phyloP scores from a whole-genome alignment of 1,139 yeast genomes.

The Geotrichum candidum region DNA sequence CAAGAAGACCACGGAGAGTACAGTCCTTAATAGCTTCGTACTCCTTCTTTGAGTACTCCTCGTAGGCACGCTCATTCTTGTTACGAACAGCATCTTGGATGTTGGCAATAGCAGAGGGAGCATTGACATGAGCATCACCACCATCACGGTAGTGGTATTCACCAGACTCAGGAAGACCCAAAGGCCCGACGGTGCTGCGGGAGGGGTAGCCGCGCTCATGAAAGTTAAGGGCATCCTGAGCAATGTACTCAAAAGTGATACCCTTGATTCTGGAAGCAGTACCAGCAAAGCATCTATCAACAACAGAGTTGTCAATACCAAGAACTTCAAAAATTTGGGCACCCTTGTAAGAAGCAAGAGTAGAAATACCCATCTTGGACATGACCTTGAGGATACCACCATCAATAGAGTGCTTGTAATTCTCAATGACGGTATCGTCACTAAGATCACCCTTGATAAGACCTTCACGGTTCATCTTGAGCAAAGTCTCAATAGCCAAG shows the following conservation, averaged over 20 bases:
- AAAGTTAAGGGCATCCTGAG: slow-evolving; percentile 90
- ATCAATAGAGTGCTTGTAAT: slow-evolving; percentile 78
- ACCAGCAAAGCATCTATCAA: slow-evolving; percentile 93
- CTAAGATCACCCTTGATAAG: slow-evolving; percentile 54
- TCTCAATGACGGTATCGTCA: slow-evolving; percentile 56
- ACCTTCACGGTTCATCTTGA: slow-evolving; percentile 78
- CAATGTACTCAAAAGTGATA: slow-evolving; percentile 89
- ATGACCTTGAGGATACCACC: slow-evolving; percentile 92
- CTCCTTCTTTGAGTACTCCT: slow-evolving; percentile 82
- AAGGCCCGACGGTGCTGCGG: slow-evolving; percentile 63
- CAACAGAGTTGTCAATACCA: slow-evolving; percentile 92
- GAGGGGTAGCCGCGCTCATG: slow-evolving; percentile 90
- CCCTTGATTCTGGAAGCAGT: slow-evolving; percentile 97
- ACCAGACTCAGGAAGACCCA: slow-evolving; percentile 87
- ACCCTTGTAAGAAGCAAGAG: slow-evolving; percentile 94
- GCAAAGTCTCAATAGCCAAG: slow-evolving; percentile 81
- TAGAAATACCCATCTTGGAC: slow-evolving; percentile 99
- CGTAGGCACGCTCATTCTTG: slow-evolving; percentile 90
- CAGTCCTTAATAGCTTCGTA: slow-evolving; percentile 88
- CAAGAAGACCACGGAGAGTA: slow-evolving; percentile 88
- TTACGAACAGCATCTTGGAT: slow-evolving; percentile 96
- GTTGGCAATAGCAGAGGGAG: slow-evolving; percentile 90
- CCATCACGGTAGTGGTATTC: slow-evolving; percentile 99
- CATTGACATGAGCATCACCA: slow-evolving; percentile 91
- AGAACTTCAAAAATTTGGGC: slow-evolving; percentile 97